A percentile compares a stretch with the other conserved stretches of the same genome.
Evolutionary conservation across 2,329 filamentous ascomycete species (phyloP).

Genomic region (Pyrenophora teres): DNA sequence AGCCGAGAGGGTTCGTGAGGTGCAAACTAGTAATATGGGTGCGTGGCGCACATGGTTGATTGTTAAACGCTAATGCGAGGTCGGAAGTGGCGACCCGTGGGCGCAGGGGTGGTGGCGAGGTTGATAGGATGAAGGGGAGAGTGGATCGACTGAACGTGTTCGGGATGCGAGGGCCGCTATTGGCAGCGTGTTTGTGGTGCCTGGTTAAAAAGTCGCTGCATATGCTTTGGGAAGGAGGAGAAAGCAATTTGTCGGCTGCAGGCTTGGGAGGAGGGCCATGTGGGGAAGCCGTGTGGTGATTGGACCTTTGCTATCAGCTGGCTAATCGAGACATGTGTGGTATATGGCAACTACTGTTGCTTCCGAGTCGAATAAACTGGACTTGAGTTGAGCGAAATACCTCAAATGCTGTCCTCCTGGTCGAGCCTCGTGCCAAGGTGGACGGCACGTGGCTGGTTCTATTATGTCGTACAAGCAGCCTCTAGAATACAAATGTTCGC

Average conservation of each 20-base stretch:
- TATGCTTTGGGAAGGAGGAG: too few relatives aligned
- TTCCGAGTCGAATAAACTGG: too few relatives aligned
- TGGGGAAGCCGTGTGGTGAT: too few relatives aligned
- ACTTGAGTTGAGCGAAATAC: too few relatives aligned
- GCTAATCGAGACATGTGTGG: too few relatives aligned
- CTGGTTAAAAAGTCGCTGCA: too few relatives aligned
- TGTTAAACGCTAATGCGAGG: slow-evolving; percentile 12
- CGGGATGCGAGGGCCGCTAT: not conserved
- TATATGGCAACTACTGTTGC: too few relatives aligned
- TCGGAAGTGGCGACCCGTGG: slow-evolving; percentile 12
- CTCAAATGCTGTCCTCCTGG: too few relatives aligned
- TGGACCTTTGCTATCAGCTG: too few relatives aligned
- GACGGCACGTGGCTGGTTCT: too few relatives aligned
- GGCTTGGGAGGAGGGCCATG: too few relatives aligned
- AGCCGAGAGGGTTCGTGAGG: slow-evolving; percentile 2
- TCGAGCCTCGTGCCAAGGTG: too few relatives aligned
- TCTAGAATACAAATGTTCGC: slow-evolving; percentile 43
- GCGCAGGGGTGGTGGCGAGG: slow-evolving; percentile 8
- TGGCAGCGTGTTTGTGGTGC: not conserved
- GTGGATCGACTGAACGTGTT: slow-evolving; percentile 5
- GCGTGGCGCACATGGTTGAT: slow-evolving; percentile 20
- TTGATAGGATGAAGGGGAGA: slow-evolving; percentile 18
- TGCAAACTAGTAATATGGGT: not conserved
- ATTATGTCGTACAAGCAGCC: slow-evolving; percentile 3
- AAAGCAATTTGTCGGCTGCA: not conserved